Evolutionary conservation across 1,139 yeast genomes (phyloP).

Genomic region (Yamadazyma siamensis): DNA sequence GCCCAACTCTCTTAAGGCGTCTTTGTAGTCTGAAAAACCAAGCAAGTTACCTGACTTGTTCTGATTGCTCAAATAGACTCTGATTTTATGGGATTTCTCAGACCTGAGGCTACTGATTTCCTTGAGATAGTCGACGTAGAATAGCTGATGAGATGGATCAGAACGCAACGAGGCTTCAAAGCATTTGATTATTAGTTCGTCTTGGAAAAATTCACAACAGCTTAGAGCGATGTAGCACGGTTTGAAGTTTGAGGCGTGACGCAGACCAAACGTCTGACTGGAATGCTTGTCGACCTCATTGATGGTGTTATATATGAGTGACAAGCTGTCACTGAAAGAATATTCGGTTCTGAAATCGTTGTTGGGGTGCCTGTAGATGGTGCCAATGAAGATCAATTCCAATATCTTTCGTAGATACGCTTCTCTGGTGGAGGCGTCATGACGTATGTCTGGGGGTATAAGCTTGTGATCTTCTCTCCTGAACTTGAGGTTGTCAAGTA

Average conservation of each 20-base stretch:
- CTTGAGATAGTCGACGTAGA: slow-evolving; percentile 64
- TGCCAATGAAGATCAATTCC: slow-evolving; percentile 47
- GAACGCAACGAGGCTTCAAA: slow-evolving; percentile 52
- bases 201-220: slow-evolving; percentile 54
- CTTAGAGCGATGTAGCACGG: slow-evolving; percentile 53
- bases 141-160: slow-evolving; percentile 54
- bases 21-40: slow-evolving; percentile 58
- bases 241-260: slow-evolving; percentile 22
- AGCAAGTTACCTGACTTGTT: slow-evolving; percentile 52
- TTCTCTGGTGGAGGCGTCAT: slow-evolving; percentile 34
- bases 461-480: slow-evolving; percentile 38
- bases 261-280: slow-evolving; percentile 23
- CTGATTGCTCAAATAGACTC: slow-evolving; percentile 38
- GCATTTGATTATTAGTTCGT: slow-evolving; percentile 57
- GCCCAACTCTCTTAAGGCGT: slow-evolving; percentile 54
- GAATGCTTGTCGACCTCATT: slow-evolving; percentile 44
- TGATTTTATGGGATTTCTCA: slow-evolving; percentile 17
- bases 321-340: slow-evolving; percentile 37
- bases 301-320: slow-evolving; percentile 32
- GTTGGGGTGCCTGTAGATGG: slow-evolving; percentile 5
- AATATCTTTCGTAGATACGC: slow-evolving; percentile 46
- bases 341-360: slow-evolving; percentile 36
- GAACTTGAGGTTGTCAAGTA: slow-evolving; percentile 47
- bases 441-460: slow-evolving; percentile 54
- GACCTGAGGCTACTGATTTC: slow-evolving; percentile 15